A percentile compares a stretch with the other conserved stretches of the same genome.
These are phyloP conservation scores for Lepidopterella palustris DNA, from an alignment of 495 filamentous ascomycete genomes.

Conservation along the genomic window DNA sequence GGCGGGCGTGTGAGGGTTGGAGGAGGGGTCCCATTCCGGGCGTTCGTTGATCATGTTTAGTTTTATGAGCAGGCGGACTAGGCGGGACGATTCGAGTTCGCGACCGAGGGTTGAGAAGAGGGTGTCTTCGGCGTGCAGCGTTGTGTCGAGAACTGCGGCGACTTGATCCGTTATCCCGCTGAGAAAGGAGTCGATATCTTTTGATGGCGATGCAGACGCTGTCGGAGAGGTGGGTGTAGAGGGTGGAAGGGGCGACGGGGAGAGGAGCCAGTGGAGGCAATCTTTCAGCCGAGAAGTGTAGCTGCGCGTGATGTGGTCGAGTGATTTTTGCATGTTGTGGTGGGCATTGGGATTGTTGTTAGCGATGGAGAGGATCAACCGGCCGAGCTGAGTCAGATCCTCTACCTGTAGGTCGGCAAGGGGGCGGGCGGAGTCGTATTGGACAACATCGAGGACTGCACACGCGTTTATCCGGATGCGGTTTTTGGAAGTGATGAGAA, in stretches of 20 bases:
- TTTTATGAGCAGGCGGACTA: conserved; percentile 77
- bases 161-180: conserved; percentile 67
- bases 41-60: conserved; percentile 80
- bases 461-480: conserved; percentile 87
- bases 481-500: conserved; percentile 74
- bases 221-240: conserved; percentile 25
- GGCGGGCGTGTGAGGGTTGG: conserved; percentile 7
- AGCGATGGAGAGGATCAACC: conserved; percentile 71
- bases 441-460: conserved; percentile 77
- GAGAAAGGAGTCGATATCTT: conserved; percentile 72
- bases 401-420: conserved; percentile 74
- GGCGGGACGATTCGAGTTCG: conserved; percentile 86
- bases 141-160: conserved; percentile 61
- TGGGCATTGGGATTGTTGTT: conserved; percentile 53
- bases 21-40: conserved; percentile 68
- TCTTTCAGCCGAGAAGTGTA: conserved; percentile 71
- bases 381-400: conserved; percentile 81
- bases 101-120: conserved; percentile 59
- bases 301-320: conserved; percentile 64
- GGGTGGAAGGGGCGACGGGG: conserved; percentile 27
- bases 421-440: conserved; percentile 60
- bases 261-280: conserved; percentile 69
- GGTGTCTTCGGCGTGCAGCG: conserved; percentile 69
- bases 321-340: conserved; percentile 52
- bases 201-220: conserved; percentile 39